These are phyloP conservation scores for Pistacia atlantica DNA, from an alignment of 345 rosid species.

Conservation along the genomic window DNA sequence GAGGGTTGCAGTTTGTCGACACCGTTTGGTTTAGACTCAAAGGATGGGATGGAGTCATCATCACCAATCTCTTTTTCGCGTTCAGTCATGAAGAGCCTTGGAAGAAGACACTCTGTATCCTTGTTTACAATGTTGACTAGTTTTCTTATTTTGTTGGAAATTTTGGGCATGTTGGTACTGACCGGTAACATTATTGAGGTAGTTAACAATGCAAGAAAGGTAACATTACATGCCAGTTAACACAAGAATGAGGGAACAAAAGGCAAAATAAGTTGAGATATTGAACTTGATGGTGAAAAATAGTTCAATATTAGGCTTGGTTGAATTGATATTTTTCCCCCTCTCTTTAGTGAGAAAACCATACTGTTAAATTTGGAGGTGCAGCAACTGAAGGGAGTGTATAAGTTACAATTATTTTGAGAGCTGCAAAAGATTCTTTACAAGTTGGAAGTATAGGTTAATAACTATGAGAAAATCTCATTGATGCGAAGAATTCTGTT, in stretches of 20 bases:
- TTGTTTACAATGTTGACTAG: constrained; percentile 10
- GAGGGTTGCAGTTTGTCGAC: constrained; percentile 19
- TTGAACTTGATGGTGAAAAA: not conserved
- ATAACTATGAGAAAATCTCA: not conserved
- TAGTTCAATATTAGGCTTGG: too few species aligned
- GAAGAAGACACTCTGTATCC: constrained; percentile 87
- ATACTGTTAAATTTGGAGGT: not conserved
- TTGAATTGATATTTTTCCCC: not conserved
- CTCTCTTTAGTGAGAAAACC: not conserved
- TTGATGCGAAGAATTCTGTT: not conserved
- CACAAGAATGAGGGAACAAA: not conserved
- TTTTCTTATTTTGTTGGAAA: not conserved
- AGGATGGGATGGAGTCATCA: constrained; percentile 29
- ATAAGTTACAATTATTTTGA: not conserved
- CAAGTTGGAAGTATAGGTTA: not conserved
- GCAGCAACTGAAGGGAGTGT: not conserved
- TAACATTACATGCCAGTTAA: too few species aligned
- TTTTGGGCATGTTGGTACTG: too few species aligned
- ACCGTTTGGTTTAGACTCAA: constrained; percentile 18
- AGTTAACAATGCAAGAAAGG: too few species aligned
- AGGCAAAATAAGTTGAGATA: not conserved
- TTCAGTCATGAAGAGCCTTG: constrained; percentile 43
- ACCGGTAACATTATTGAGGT: too few species aligned
- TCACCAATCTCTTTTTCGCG: constrained; percentile 22
- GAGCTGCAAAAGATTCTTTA: not conserved